Conservation (phyloP, 169 alveolate genomes). For the Babesia bovis region DNA sequence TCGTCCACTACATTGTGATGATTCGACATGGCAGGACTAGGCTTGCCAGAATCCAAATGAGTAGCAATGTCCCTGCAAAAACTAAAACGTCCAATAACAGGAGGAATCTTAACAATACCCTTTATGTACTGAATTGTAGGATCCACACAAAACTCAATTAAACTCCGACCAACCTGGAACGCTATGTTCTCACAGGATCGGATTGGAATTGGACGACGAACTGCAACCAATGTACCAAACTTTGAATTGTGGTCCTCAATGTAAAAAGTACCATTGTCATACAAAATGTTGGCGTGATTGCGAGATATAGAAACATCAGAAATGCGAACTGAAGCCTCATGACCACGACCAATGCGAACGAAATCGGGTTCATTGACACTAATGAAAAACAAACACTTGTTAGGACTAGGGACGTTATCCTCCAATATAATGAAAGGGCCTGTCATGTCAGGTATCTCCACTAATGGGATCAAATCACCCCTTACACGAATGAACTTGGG, state of each 20-base stretch:
- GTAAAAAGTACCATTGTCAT: conserved; percentile 87
- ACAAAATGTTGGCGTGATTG: conserved; percentile 91
- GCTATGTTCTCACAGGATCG: conserved; percentile 61
- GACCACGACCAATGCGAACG: conserved; percentile 95
- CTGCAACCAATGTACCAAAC: conserved; percentile 96
- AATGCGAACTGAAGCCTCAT: conserved; percentile 95
- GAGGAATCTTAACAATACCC: conserved; percentile 42
- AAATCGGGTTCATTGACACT: conserved; percentile 78
- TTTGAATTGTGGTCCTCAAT: conserved; percentile 95
- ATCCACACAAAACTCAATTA: conserved; percentile 71
- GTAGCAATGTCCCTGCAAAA: conserved; percentile 13
- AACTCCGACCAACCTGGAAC: conserved; percentile 79
- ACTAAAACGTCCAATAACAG: conserved; percentile 36
- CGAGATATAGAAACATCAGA: conserved; percentile 98
- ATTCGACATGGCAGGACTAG: conserved; percentile 7
- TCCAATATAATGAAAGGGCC: conserved; percentile 90
- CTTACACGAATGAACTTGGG: conserved; percentile 77
- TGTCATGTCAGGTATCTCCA: conserved; percentile 79
- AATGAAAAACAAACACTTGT: conserved; percentile 79
- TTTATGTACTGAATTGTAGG: conserved; percentile 42
- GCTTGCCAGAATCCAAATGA: neutral
- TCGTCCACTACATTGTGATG: conserved; percentile 10
- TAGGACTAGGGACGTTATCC: conserved; percentile 79
- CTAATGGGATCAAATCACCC: conserved; percentile 78
- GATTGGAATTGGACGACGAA: conserved; percentile 79